Evolutionary conservation across 2,329 filamentous ascomycete species (phyloP).

Genomic region (Whalleya microplaca): DNA sequence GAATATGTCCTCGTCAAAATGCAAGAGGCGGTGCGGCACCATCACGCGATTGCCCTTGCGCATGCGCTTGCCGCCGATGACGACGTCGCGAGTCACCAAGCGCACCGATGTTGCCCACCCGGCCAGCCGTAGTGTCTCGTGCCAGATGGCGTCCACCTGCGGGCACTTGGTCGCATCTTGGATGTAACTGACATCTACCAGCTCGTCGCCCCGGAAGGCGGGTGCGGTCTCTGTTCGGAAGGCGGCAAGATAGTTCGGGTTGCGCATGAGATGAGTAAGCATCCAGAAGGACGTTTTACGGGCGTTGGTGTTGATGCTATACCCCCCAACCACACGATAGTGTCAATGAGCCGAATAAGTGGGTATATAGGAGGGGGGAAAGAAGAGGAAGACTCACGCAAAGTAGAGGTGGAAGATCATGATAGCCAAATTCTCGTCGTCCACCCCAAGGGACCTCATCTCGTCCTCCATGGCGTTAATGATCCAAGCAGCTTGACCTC

Average conservation of each 20-base stretch:
- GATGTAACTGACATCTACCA: conserved; percentile 38
- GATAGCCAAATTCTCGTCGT: conserved; percentile 22
- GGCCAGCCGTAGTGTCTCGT: conserved; percentile 31
- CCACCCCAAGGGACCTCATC: conserved; percentile 18
- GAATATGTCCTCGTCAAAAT: conserved; percentile 30
- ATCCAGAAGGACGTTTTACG: conserved; percentile 36
- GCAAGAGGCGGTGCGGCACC: conserved; percentile 33
- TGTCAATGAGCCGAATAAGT: no score
- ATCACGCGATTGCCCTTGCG: conserved; percentile 33
- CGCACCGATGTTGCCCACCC: conserved; percentile 31
- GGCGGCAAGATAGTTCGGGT: conserved; percentile 19
- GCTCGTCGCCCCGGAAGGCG: conserved; percentile 32
- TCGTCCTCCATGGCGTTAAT: conserved; percentile 30
- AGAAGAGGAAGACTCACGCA: no score
- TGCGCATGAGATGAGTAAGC: conserved; percentile 27
- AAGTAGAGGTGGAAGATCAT: conserved; percentile 23
- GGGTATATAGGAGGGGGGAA: background rate
- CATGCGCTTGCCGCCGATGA: conserved; percentile 34
- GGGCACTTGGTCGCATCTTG: conserved; percentile 32
- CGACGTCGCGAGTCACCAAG: conserved; percentile 22
- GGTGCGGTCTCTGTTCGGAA: conserved; percentile 28
- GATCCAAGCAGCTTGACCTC: conserved; percentile 23
- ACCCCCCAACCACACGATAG: no score
- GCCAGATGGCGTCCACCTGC: conserved; percentile 30
- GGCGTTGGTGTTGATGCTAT: conserved; percentile 35